Conservation (phyloP, 441 rosid species). For the Corymbia calophylla region DNA sequence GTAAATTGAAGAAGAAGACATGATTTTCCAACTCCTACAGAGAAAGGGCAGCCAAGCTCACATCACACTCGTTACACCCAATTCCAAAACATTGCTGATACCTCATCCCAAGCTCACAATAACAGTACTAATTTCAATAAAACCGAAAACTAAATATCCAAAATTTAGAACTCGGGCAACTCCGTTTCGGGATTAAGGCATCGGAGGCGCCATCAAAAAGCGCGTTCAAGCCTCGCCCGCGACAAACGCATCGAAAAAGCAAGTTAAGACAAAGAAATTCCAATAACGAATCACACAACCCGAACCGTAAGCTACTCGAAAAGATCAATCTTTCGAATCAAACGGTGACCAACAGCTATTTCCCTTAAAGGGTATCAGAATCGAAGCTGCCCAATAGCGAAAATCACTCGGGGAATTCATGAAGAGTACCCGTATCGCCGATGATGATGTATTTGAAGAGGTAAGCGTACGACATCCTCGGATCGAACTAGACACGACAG, state of each 20-base stretch:
- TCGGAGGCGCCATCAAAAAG: neutral
- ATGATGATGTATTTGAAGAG: constrained; percentile 1
- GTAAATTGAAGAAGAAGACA: constrained; percentile 95
- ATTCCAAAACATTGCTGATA: neutral
- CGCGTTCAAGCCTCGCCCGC: neutral
- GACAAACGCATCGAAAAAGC: neutral
- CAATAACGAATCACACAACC: neutral
- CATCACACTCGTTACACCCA: neutral
- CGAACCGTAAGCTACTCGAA: neutral
- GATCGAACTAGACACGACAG: neutral
- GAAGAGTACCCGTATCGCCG: neutral
- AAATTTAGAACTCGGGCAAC: neutral
- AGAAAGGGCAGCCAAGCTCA: neutral
- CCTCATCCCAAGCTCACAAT: neutral
- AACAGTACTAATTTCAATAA: neutral
- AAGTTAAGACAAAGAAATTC: neutral
- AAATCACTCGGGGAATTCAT: neutral
- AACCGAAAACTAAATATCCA: neutral
- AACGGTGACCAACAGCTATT: neutral
- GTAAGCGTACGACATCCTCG: constrained; percentile 1
- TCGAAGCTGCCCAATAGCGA: neutral
- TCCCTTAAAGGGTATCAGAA: neutral
- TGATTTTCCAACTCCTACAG: constrained; percentile 89
- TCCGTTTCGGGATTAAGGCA: neutral
- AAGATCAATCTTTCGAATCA: neutral